Evolutionary conservation across 345 rosid species (phyloP).

Genomic region (Gossypium rotundifolium): DNA sequence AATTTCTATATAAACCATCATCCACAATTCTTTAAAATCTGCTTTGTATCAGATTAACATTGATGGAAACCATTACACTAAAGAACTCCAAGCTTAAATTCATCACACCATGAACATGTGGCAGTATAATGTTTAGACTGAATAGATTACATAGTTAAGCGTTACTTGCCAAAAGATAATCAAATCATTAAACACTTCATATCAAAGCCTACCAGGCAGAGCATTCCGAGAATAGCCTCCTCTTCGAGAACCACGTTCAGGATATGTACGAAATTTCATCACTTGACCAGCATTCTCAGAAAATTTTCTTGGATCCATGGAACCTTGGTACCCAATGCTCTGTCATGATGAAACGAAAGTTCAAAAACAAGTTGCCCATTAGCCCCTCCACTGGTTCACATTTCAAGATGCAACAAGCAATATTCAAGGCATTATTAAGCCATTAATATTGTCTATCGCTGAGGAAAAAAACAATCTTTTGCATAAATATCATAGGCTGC

Average conservation of each 20-base stretch:
- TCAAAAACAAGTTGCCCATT: neutral
- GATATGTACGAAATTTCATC: conserved; percentile 21
- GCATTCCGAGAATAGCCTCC: conserved; percentile 38
- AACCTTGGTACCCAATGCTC: conserved; percentile 33
- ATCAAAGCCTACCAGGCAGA: conserved; percentile 24
- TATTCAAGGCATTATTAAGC: neutral
- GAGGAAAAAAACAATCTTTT: neutral
- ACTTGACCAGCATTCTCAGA: conserved; percentile 30
- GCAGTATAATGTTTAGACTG: neutral
- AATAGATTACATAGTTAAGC: neutral
- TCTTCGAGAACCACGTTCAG: conserved; percentile 41
- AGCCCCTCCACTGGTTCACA: neutral
- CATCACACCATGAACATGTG: neutral
- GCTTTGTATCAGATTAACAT: neutral
- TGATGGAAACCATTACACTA: neutral
- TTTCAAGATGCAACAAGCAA: neutral
- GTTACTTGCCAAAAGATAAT: neutral
- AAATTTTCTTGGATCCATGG: conserved; percentile 33
- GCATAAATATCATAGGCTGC: neutral
- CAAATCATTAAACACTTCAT: conserved; percentile 5
- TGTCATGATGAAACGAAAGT: conserved; percentile 28
- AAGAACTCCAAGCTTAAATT: neutral
- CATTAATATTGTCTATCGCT: neutral
- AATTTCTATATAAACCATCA: neutral
- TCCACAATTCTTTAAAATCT: neutral